Evolutionary conservation across 257 asterid genomes (phyloP).

Genomic region (Solanum rostratum): DNA sequence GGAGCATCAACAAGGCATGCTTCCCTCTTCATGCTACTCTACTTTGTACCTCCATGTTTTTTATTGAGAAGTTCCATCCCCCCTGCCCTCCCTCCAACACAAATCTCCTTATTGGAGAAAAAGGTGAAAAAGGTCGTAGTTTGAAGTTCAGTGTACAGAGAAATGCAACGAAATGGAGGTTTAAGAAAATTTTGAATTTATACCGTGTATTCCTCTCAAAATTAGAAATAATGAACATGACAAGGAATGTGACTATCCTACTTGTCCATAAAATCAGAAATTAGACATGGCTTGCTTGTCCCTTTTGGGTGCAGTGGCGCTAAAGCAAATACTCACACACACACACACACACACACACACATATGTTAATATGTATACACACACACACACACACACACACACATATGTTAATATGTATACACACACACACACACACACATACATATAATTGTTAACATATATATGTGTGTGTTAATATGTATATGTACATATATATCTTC

Average conservation of each 20-base stretch:
- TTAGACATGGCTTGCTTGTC: neutral
- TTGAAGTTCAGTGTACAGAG: neutral
- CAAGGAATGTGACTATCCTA: neutral
- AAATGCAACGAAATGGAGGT: neutral
- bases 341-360: too few species aligned
- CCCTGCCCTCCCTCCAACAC: neutral
- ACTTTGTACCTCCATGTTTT: neutral
- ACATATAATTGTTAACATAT: too few species aligned
- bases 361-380: too few species aligned
- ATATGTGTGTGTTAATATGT: too few species aligned
- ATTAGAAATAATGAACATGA: neutral
- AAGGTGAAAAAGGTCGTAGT: neutral
- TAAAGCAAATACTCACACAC: neutral
- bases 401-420: too few species aligned
- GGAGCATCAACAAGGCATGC: conserved; percentile 83
- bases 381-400: too few species aligned
- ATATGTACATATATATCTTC: neutral
- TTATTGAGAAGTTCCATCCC: neutral
- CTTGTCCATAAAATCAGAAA: neutral
- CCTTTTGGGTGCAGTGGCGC: neutral
- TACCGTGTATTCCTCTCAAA: neutral
- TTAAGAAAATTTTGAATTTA: neutral
- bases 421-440: too few species aligned
- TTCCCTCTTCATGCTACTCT: conserved; percentile 6
- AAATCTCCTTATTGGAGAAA: neutral